These are phyloP conservation scores for Delphinella strobiligena DNA, from an alignment of 2,329 filamentous ascomycete species.

Conservation along the genomic window DNA sequence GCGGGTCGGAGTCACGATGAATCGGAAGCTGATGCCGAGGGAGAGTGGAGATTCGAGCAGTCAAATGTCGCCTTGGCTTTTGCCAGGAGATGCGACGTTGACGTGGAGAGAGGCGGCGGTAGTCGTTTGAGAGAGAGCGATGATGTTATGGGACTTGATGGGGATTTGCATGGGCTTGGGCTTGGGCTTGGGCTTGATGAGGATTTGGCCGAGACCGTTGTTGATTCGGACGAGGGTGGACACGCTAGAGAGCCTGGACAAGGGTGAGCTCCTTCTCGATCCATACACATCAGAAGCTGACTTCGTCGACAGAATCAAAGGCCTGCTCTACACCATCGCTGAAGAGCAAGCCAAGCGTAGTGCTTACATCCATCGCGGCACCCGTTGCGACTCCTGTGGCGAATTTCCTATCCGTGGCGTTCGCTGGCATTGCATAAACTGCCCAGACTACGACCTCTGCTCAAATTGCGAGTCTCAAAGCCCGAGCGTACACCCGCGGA, in stretches of 20 bases:
- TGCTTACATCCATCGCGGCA: constrained; percentile 83
- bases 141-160: too few species aligned
- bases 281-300: neutral
- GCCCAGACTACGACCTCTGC: constrained; percentile 89
- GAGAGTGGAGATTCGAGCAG: constrained; percentile 9
- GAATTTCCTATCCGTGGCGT: constrained; percentile 82
- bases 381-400: constrained; percentile 82
- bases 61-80: constrained; percentile 5
- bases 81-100: constrained; percentile 4
- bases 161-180: too few species aligned
- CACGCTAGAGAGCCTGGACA: constrained; percentile 16
- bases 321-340: constrained; percentile 76
- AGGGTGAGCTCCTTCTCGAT: constrained; percentile 5
- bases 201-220: constrained; percentile 16
- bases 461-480: constrained; percentile 77
- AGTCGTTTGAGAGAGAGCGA: neutral
- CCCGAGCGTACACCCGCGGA: constrained; percentile 72
- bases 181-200: too few species aligned
- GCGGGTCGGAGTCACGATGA: neutral
- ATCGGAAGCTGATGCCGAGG: neutral
- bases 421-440: constrained; percentile 90
- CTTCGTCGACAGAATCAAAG: constrained; percentile 14
- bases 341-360: constrained; percentile 83
- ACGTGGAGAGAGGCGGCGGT: constrained; percentile 9
- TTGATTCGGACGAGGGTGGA: constrained; percentile 10